Percentiles rank a stretch among this genome's conserved stretches.
These are phyloP conservation scores for Plasmodium gonderi DNA, from an alignment of 169 alveolate species.

Conservation along the genomic window DNA sequence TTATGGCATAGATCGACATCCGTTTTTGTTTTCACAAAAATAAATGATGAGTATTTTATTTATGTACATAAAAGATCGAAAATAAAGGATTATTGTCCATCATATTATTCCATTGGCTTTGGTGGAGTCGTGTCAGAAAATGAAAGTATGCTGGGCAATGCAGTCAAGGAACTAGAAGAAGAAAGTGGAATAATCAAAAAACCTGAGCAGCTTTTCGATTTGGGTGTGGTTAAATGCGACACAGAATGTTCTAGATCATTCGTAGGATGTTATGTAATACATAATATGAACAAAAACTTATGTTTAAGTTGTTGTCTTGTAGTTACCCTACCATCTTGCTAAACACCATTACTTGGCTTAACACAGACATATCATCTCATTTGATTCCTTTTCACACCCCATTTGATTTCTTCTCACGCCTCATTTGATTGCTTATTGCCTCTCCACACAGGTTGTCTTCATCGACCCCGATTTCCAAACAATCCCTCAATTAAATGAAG, in stretches of 20 bases:
- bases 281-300: neutral
- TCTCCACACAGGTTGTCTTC: constrained; percentile 20
- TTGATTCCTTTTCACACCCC: neutral
- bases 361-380: neutral
- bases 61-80: constrained; percentile 76
- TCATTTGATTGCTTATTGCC: neutral
- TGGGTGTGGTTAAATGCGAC: constrained; percentile 76
- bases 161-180: constrained; percentile 78
- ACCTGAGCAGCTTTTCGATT: constrained; percentile 77
- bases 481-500: constrained; percentile 62
- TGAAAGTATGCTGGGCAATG: constrained; percentile 75
- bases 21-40: constrained; percentile 74
- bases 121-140: constrained; percentile 81
- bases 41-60: constrained; percentile 58
- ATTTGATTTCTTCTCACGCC: neutral
- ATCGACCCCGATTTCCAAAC: constrained; percentile 35
- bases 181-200: constrained; percentile 78
- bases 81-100: constrained; percentile 78
- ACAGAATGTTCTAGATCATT: constrained; percentile 5
- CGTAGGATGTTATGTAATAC: constrained; percentile 42
- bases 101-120: constrained; percentile 78
- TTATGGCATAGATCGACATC: constrained; percentile 82
- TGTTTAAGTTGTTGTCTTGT: neutral
- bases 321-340: too few species aligned
- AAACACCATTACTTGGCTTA: too few species aligned